Conservation (phyloP, 2,329 filamentous ascomycete genomes). For the Xylariales sp. region DNA sequence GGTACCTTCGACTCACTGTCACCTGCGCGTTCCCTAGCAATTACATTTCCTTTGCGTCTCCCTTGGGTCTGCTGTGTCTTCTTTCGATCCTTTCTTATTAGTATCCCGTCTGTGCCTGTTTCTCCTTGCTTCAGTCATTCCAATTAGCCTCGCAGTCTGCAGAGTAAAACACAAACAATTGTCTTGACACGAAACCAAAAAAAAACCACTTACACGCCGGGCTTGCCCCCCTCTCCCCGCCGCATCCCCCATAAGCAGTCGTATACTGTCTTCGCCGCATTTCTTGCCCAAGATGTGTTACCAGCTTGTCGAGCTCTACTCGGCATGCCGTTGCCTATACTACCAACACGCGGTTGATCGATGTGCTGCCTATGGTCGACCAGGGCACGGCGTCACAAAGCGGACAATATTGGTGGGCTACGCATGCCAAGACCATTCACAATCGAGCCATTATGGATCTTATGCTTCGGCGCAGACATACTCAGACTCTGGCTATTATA, state of each 20-base stretch:
- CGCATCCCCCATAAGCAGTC: not conserved
- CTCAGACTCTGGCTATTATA: constrained; percentile 52
- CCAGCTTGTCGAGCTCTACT: constrained; percentile 79
- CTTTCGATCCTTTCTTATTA: constrained; percentile 4
- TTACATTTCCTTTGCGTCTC: constrained; percentile 7
- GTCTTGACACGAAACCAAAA: not conserved
- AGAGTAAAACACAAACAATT: not conserved
- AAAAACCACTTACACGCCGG: not conserved
- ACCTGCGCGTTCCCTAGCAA: not conserved
- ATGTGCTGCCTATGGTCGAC: constrained; percentile 69
- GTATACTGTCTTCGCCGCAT: not conserved
- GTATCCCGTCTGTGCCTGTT: not conserved
- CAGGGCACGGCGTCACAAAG: constrained; percentile 67
- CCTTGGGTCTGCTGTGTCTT: constrained; percentile 4
- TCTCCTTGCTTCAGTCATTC: constrained; percentile 5
- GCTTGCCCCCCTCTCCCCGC: not conserved
- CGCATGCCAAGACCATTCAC: constrained; percentile 58
- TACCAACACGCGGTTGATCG: constrained; percentile 83
- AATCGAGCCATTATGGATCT: constrained; percentile 30
- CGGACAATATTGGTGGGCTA: constrained; percentile 81
- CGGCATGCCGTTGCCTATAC: constrained; percentile 83
- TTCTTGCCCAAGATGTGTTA: constrained; percentile 65
- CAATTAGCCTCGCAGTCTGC: not conserved
- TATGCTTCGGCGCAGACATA: constrained; percentile 38
- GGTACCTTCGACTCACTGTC: constrained; percentile 6